A percentile compares a stretch with the other conserved stretches of the same genome.
These are phyloP conservation scores for Lipomyces spencermartinsiae DNA, from an alignment of 805 yeast genomes.

Conservation along the genomic window DNA sequence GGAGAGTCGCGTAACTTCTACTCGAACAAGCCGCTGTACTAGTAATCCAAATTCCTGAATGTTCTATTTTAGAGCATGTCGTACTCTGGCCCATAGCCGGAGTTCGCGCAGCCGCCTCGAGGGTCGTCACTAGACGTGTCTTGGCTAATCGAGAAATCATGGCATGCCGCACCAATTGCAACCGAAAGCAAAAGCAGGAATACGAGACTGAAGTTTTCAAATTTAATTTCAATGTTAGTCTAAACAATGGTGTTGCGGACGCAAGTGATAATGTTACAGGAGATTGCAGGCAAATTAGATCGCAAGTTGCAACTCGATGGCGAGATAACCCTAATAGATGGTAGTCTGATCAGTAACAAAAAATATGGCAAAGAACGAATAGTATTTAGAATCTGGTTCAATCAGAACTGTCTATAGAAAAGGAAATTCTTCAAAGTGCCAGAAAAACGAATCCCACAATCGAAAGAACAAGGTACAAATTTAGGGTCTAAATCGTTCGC, in stretches of 20 bases:
- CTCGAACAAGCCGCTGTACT: not conserved
- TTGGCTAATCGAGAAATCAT: not conserved
- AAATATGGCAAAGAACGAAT: too few species aligned
- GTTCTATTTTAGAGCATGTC: not conserved
- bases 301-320: too few species aligned
- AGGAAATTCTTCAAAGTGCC: not conserved
- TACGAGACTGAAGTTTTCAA: not conserved
- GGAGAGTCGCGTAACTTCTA: conserved; percentile 28
- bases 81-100: not conserved
- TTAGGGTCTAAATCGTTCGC: too few species aligned
- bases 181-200: not conserved
- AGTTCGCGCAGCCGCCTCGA: not conserved
- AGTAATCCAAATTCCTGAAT: not conserved
- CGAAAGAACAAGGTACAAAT: too few species aligned
- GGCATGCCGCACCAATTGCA: not conserved
- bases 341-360: too few species aligned
- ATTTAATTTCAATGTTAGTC: not conserved
- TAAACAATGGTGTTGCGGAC: not conserved
- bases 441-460: too few species aligned
- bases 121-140: not conserved
- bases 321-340: too few species aligned
- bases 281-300: too few species aligned
- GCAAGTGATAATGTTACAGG: too few species aligned
- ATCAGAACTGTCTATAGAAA: not conserved
- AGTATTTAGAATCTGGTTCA: too few species aligned